Conservation (phyloP, 106 monocot species). For the Amphibolis antarctica region DNA sequence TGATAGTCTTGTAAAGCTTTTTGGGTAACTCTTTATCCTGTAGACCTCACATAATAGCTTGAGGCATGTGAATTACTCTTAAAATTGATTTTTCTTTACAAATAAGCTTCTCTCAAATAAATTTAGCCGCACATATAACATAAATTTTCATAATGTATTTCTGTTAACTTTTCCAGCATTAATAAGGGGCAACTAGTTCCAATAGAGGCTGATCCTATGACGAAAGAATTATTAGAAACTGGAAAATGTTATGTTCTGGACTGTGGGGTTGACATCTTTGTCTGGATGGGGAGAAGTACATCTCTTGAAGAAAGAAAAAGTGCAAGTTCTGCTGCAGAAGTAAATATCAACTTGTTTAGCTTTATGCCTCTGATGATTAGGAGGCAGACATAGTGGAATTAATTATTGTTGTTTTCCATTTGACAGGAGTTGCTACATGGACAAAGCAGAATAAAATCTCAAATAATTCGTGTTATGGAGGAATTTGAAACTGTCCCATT, state of each 20-base stretch:
- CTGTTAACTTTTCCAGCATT: slow-evolving; percentile 28
- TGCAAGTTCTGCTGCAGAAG: slow-evolving; percentile 77
- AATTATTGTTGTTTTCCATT: background rate
- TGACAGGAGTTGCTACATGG: slow-evolving; percentile 40
- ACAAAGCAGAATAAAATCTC: slow-evolving; percentile 31
- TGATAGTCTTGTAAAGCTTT: slow-evolving; percentile 32
- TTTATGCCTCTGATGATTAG: background rate
- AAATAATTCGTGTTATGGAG: slow-evolving; percentile 57
- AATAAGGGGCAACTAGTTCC: slow-evolving; percentile 38
- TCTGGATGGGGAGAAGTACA: slow-evolving; percentile 89
- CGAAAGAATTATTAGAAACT: slow-evolving; percentile 62
- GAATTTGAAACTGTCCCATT: slow-evolving; percentile 75
- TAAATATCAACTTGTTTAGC: slow-evolving; percentile 18
- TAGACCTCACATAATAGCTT: background rate
- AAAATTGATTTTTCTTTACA: background rate
- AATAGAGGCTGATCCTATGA: slow-evolving; percentile 45
- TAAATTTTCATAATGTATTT: background rate
- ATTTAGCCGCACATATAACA: background rate
- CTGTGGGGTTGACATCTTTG: slow-evolving; percentile 73
- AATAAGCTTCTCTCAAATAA: background rate
- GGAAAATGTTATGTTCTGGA: slow-evolving; percentile 83
- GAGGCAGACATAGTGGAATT: background rate
- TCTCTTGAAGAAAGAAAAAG: slow-evolving; percentile 79
- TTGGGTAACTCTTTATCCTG: slow-evolving; percentile 38
- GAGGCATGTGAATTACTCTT: background rate